Base-by-base conservation (phyloP, 208 protist genomes). In the Leishmania arabica region DNA sequence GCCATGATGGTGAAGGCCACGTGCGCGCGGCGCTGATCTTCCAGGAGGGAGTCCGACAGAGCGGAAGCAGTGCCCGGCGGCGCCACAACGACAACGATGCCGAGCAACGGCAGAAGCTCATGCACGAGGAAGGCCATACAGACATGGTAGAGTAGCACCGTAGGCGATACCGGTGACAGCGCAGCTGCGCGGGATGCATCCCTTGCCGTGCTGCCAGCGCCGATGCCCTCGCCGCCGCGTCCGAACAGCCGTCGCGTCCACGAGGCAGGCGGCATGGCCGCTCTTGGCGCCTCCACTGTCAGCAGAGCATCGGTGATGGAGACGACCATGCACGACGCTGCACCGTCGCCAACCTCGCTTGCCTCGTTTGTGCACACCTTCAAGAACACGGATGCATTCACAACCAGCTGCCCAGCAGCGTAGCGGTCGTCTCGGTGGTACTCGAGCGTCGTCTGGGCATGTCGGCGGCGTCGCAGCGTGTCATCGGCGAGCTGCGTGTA, bases 381-480 rank as follows among this genome's bases (percentile, higher is more conserved):
- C 75, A 97, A 75, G 72, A 95, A 90, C 8, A 97, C 90, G 2
- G 94, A 95, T 2, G 90, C 94, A 70, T 97, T 97, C 60, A 95
- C 86, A 0, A 86, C 85, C 13, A 97, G 78, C 24, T 82, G 80
- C 0, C 90, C 94, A 13, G 79, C 83, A 11, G 90, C 84, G 76
- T 84, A 56, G 34, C 58, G 79, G 34, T 78, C 84, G 54, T 92
- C 87, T 40, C 82, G 81, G 79, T 90, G 79, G 81, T 95, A 96
- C 56, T 88, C 88, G 68, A 93, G 88, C 56, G 82, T 60, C 17
- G 85, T 77, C 31, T 51, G 40, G n/a, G 78, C 77, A 62, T 89
- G 82, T 13, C 90, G 87, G 17, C 89, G 89, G 84, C 89, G 89
- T 42, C 90, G 87, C 75, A 93, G 82, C 77, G 90, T 85, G 80